phyloP scores from a whole-genome alignment of 345 rosid species.

The Cardamine chenopodiifolia region DNA sequence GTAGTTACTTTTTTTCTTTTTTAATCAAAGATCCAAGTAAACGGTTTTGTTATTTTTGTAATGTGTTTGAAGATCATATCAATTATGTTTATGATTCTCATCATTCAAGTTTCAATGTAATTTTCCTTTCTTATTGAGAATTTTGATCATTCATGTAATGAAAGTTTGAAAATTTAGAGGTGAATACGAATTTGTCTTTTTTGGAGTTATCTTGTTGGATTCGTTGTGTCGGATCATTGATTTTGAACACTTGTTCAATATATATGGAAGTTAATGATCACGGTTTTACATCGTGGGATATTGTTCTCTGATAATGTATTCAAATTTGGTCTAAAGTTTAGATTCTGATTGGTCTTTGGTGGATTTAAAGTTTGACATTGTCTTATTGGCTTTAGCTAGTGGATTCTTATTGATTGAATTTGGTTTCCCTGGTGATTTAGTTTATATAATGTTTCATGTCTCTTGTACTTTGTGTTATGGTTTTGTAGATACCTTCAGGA shows the following conservation, averaged over 20 bases:
- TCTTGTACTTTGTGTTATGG: constrained; percentile 19
- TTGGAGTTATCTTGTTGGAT: constrained; percentile 31
- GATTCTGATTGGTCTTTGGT: constrained; percentile 22
- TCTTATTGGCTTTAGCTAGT: constrained; percentile 6
- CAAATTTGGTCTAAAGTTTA: constrained; percentile 13
- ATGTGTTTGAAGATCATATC: constrained; percentile 33
- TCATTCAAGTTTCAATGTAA: constrained; percentile 28
- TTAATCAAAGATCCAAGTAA: constrained; percentile 37
- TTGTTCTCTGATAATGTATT: constrained; percentile 15
- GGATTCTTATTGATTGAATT: not conserved
- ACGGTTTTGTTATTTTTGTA: constrained; percentile 28
- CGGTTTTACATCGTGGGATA: constrained; percentile 10
- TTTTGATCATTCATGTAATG: constrained; percentile 1
- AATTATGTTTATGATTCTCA: not conserved
- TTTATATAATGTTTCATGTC: constrained; percentile 1
- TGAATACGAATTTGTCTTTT: constrained; percentile 19
- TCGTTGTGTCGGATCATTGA: constrained; percentile 31
- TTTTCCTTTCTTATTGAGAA: not conserved
- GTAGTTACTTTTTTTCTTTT: constrained; percentile 40
- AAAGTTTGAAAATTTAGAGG: not conserved
- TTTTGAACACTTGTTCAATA: constrained; percentile 23
- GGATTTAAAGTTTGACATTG: constrained; percentile 32
- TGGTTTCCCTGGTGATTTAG: not conserved
- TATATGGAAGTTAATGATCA: constrained; percentile 19
- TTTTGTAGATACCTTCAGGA: constrained; percentile 51